Percentiles rank a stretch among this genome's conserved stretches.
These are phyloP conservation scores for Wolfiporia cocos DNA, from an alignment of 1,284 basidiomycete species.

Conservation along the genomic window DNA sequence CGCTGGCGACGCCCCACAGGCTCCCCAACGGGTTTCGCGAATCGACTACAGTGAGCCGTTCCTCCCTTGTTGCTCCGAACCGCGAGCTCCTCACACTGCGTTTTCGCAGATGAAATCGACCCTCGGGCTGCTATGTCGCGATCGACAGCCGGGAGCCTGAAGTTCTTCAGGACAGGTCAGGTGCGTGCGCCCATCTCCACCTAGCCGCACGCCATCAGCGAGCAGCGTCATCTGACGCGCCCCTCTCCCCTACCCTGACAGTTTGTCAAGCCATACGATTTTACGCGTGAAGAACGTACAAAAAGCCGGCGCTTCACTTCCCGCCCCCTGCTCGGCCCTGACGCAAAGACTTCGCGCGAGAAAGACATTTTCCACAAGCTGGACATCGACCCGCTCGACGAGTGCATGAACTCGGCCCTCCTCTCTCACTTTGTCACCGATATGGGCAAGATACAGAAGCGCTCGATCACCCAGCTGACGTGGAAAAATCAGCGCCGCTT, in stretches of 20 bases:
- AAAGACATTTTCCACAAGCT: slow-evolving; percentile 69
- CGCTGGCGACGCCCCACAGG: slow-evolving; percentile 2
- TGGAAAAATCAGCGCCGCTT: slow-evolving; percentile 77
- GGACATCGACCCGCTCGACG: slow-evolving; percentile 61
- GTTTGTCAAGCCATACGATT: slow-evolving; percentile 26
- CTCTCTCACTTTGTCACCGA: slow-evolving; percentile 67
- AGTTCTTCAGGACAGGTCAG: slow-evolving; percentile 7
- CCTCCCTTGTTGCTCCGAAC: no score
- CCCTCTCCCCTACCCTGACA: slow-evolving; percentile 9
- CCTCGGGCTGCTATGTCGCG: no score
- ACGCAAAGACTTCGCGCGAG: slow-evolving; percentile 39
- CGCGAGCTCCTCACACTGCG: no score
- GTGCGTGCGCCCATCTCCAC: slow-evolving; percentile 3
- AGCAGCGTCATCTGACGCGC: no score
- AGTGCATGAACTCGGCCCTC: slow-evolving; percentile 63
- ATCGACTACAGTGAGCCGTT: no score
- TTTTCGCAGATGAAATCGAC: no score
- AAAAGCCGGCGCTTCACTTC: slow-evolving; percentile 11
- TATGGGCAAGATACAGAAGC: slow-evolving; percentile 80
- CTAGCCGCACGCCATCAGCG: neutral
- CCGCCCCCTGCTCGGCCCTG: slow-evolving; percentile 43
- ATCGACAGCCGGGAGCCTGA: no score
- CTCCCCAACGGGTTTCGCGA: no score
- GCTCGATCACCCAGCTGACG: slow-evolving; percentile 74
- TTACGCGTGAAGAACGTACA: slow-evolving; percentile 18